phyloP scores from a whole-genome alignment of 208 protist species.

The Trypanosoma mega region DNA sequence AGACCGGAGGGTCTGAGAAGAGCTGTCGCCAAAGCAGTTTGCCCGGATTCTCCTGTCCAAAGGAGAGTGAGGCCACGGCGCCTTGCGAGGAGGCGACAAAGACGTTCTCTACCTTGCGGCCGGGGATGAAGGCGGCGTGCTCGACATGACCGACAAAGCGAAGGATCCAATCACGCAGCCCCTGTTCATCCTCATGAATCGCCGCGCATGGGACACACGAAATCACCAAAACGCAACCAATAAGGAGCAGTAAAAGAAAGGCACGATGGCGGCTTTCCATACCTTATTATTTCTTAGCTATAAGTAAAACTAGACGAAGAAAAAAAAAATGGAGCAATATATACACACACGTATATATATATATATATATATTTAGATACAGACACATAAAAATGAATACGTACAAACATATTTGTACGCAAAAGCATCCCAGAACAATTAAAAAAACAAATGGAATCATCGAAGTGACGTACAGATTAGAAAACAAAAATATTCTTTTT shows the following conservation, averaged over 20 bases:
- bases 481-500: constrained; percentile 14
- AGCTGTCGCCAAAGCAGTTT: constrained; percentile 66
- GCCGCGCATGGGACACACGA: constrained; percentile 25
- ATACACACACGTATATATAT: too few species aligned
- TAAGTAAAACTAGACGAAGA: too few species aligned
- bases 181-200: constrained; percentile 89
- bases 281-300: too few species aligned
- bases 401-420: neutral
- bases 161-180: constrained; percentile 78
- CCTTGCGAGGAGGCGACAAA: constrained; percentile 68
- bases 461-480: constrained; percentile 8
- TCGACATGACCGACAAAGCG: constrained; percentile 76
- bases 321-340: neutral
- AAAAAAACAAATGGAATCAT: constrained; percentile 7
- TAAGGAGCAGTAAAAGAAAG: constrained; percentile 10
- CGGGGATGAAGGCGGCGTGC: constrained; percentile 43
- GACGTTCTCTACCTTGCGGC: constrained; percentile 26
- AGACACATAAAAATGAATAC: neutral
- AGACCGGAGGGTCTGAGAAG: constrained; percentile 46
- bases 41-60: constrained; percentile 24
- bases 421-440: too few species aligned
- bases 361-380: too few species aligned
- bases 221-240: constrained; percentile 17
- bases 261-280: too few species aligned
- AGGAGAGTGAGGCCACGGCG: constrained; percentile 58